Evolutionary conservation across 176 grass and related monocot genomes (phyloP).

Genomic region (Avena eriantha): DNA sequence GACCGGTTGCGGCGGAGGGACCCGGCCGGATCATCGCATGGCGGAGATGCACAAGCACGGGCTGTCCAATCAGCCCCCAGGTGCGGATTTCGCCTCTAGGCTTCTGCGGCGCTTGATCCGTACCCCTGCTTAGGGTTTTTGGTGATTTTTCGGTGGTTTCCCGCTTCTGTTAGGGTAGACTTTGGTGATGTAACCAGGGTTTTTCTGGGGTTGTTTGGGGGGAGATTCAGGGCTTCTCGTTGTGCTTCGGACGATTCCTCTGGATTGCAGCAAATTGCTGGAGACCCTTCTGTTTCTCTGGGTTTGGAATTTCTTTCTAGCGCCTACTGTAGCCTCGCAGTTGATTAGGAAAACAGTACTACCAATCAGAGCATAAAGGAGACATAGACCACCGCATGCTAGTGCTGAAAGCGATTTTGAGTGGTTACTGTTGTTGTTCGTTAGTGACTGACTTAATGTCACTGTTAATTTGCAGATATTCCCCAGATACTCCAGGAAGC

Average conservation of each 20-base stretch:
- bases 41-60: conserved; percentile 55
- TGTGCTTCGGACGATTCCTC: background rate
- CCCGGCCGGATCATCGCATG: conserved; percentile 50
- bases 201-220: background rate
- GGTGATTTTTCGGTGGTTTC: background rate
- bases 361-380: background rate
- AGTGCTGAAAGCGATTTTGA: background rate
- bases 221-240: conserved; percentile 16
- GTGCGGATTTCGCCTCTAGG: conserved; percentile 19
- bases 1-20: conserved; percentile 6
- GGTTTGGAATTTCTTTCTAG: background rate
- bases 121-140: conserved; percentile 16
- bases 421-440: background rate
- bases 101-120: conserved; percentile 8
- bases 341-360: conserved; percentile 17
- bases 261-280: background rate
- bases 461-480: conserved; percentile 76
- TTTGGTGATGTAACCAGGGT: background rate
- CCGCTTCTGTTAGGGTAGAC: background rate
- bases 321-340: background rate
- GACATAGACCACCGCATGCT: background rate
- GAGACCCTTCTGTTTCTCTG: background rate
- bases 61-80: conserved; percentile 55
- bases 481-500: conserved; percentile 89
- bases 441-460: conserved; percentile 21